These are phyloP conservation scores for Skeletonema tropicum DNA, from an alignment of 108 stramenopile genomes.

Conservation along the genomic window DNA sequence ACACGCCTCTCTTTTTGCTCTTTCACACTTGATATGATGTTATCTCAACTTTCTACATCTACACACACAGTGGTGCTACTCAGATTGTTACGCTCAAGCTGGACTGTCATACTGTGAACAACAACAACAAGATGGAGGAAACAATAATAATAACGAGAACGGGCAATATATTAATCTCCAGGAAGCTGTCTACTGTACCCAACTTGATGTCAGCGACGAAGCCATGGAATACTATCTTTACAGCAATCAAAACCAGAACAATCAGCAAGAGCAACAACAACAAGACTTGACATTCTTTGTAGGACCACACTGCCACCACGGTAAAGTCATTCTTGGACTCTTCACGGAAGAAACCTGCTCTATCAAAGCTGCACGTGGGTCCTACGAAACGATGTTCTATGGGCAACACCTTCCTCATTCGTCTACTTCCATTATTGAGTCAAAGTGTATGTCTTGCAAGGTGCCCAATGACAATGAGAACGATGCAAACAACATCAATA, in stretches of 20 bases:
- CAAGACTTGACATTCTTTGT: constrained; percentile 60
- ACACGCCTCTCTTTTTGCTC: too few species aligned
- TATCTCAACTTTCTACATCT: too few species aligned
- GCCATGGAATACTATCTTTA: constrained; percentile 27
- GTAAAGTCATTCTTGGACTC: constrained; percentile 72
- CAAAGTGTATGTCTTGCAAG: constrained; percentile 72
- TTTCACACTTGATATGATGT: too few species aligned
- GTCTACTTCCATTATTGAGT: constrained; percentile 51
- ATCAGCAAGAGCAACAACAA: constrained; percentile 39
- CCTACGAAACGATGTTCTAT: constrained; percentile 62
- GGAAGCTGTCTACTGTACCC: constrained; percentile 34
- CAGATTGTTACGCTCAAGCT: constrained; percentile 35
- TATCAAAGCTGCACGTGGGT: constrained; percentile 47
- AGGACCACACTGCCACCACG: constrained; percentile 77
- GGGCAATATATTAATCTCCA: constrained; percentile 14
- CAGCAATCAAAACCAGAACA: constrained; percentile 18
- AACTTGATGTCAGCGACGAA: constrained; percentile 33
- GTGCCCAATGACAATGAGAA: constrained; percentile 47
- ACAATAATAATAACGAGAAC: constrained; percentile 7
- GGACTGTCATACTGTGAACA: constrained; percentile 55
- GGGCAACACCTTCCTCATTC: constrained; percentile 71
- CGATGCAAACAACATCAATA: constrained; percentile 31
- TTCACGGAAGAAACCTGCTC: constrained; percentile 71
- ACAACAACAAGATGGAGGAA: constrained; percentile 5
- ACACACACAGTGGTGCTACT: constrained; percentile 5